Evolutionary conservation across 2,329 filamentous ascomycete genomes (phyloP).

Genomic region (Penicillium sp.): DNA sequence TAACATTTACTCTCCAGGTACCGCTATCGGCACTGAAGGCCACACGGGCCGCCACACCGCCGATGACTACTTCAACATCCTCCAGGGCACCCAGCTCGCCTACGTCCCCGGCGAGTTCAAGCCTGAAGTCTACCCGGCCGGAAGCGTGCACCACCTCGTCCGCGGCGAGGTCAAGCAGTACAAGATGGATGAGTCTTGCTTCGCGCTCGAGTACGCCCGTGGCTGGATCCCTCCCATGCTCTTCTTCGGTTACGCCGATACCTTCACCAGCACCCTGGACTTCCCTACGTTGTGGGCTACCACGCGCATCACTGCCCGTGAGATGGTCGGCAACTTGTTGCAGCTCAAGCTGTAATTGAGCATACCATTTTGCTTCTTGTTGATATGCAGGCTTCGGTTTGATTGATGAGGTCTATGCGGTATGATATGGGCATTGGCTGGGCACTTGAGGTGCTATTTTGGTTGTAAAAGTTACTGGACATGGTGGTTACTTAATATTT

Average conservation of each 20-base stretch:
- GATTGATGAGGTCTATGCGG: constrained; percentile 1
- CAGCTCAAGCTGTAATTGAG: constrained; percentile 57
- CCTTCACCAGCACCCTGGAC: constrained; percentile 70
- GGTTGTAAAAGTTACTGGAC: background rate
- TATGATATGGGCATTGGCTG: constrained; percentile 3
- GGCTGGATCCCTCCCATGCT: constrained; percentile 93
- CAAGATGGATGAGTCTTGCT: constrained; percentile 39
- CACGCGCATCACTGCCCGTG: constrained; percentile 60
- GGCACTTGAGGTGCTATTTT: background rate
- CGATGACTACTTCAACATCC: constrained; percentile 90
- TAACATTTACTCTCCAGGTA: constrained; percentile 19
- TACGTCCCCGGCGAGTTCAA: constrained; percentile 34
- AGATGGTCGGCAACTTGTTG: constrained; percentile 67
- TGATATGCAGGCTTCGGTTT: background rate
- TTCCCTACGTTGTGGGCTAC: constrained; percentile 77
- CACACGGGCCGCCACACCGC: constrained; percentile 82
- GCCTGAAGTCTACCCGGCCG: constrained; percentile 32
- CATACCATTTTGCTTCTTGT: background rate
- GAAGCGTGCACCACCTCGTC: constrained; percentile 32
- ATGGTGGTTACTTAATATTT: background rate
- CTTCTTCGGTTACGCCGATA: constrained; percentile 78
- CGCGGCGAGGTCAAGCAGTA: constrained; percentile 68
- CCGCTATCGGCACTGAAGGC: constrained; percentile 63
- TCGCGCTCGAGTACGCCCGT: constrained; percentile 35
- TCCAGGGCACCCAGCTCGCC: constrained; percentile 41